These are phyloP conservation scores for Solanum ossicruentum DNA, from an alignment of 257 asterid species.

Conservation along the genomic window DNA sequence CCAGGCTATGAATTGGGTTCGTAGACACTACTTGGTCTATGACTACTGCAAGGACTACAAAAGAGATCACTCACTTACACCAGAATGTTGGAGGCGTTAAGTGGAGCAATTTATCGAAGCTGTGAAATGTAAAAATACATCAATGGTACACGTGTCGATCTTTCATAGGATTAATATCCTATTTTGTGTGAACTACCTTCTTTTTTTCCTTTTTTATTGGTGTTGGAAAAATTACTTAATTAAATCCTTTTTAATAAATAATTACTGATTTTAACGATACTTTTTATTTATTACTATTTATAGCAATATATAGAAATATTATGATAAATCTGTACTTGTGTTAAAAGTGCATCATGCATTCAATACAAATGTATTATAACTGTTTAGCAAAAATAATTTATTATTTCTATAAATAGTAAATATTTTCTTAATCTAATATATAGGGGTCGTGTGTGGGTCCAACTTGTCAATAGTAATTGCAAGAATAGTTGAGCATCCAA, in stretches of 20 bases:
- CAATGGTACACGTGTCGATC: not conserved
- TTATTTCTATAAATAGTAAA: too few relatives aligned
- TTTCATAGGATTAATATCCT: not conserved
- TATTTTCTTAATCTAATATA: too few relatives aligned
- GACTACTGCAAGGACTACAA: conserved; percentile 62
- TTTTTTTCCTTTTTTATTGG: not conserved
- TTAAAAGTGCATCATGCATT: too few relatives aligned
- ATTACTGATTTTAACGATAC: too few relatives aligned
- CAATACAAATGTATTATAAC: too few relatives aligned
- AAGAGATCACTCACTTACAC: conserved; percentile 73
- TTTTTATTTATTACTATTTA: too few relatives aligned
- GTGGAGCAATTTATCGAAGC: not conserved
- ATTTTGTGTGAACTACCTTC: not conserved
- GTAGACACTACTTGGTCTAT: conserved; percentile 44
- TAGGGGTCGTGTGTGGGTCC: conserved; percentile 30
- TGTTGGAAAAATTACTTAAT: too few relatives aligned
- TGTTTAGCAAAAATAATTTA: too few relatives aligned
- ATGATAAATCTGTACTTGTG: too few relatives aligned
- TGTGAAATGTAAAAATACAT: not conserved
- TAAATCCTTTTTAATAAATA: too few relatives aligned
- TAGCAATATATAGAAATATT: too few relatives aligned
- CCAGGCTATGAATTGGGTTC: conserved; percentile 66
- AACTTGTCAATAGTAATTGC: conserved; percentile 18
- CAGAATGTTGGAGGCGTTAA: conserved; percentile 60
- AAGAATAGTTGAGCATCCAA: conserved; percentile 31